These are phyloP conservation scores for Penicillium sclerotigenum DNA, from an alignment of 2,329 filamentous ascomycete genomes.

Conservation along the genomic window DNA sequence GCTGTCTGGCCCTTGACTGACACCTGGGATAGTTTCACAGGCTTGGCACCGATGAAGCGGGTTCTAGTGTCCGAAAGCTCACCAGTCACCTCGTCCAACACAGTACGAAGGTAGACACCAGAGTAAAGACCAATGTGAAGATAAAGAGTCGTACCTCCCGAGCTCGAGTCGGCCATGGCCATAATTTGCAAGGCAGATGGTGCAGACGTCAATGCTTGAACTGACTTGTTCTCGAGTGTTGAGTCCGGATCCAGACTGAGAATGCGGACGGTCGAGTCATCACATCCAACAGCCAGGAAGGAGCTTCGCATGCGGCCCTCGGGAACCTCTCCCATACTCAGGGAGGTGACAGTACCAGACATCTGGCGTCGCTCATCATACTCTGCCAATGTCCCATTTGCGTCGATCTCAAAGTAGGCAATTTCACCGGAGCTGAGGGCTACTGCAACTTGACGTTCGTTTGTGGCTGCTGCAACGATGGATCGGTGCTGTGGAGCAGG, in stretches of 20 bases:
- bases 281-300: conserved; percentile 93
- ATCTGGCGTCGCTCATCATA: conserved; percentile 95
- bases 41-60: conserved; percentile 87
- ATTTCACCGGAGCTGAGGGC: conserved; percentile 95
- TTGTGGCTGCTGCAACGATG: conserved; percentile 91
- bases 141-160: conserved; percentile 82
- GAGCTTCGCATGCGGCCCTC: conserved; percentile 85
- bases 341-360: conserved; percentile 88
- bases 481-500: conserved; percentile 87
- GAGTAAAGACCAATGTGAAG: conserved; percentile 95
- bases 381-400: conserved; percentile 83
- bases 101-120: conserved; percentile 91
- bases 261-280: conserved; percentile 92
- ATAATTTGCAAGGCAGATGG: conserved; percentile 89
- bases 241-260: conserved; percentile 86
- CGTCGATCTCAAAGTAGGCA: conserved; percentile 96
- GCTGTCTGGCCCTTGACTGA: conserved; percentile 79
- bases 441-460: conserved; percentile 87
- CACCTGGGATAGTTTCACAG: conserved; percentile 88
- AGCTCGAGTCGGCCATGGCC: conserved; percentile 90
- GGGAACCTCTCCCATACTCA: conserved; percentile 91
- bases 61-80: conserved; percentile 93
- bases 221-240: conserved; percentile 87
- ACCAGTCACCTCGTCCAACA: conserved; percentile 91
- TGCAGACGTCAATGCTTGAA: conserved; percentile 87